A percentile compares a stretch with the other conserved stretches of the same genome.
Evolutionary conservation across 2,329 filamentous ascomycete genomes (phyloP).

Genomic region (Alternaria brassicicola): DNA sequence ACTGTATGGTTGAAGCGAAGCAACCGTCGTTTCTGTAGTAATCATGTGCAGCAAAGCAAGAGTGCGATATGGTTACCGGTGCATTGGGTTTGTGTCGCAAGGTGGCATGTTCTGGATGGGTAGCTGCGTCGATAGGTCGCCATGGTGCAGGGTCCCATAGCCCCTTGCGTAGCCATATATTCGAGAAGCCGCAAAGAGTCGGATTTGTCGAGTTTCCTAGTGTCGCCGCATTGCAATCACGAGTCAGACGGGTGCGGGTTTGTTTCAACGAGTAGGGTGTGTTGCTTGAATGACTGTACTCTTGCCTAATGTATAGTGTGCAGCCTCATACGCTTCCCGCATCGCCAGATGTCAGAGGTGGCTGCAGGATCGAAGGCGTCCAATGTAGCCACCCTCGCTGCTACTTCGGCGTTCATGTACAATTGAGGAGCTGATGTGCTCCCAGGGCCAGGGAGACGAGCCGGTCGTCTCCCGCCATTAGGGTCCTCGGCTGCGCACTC

Average conservation of each 20-base stretch:
- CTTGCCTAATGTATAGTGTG: slow-evolving; percentile 1
- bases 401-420: slow-evolving; percentile 7
- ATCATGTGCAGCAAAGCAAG: slow-evolving; percentile 6
- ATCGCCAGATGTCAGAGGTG: not conserved
- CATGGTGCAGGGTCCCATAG: slow-evolving; percentile 17
- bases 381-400: slow-evolving; percentile 6
- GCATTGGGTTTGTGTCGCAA: slow-evolving; percentile 2
- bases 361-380: slow-evolving; percentile 3
- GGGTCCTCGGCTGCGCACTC: slow-evolving; percentile 14
- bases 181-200: slow-evolving; percentile 9
- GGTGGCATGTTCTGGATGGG: slow-evolving; percentile 14
- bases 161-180: slow-evolving; percentile 13
- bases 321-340: not conserved
- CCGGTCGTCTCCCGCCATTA: slow-evolving; percentile 25
- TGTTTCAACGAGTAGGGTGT: not conserved
- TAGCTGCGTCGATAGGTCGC: slow-evolving; percentile 17
- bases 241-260: not conserved
- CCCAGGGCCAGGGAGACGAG: slow-evolving; percentile 28
- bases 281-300: not conserved
- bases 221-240: not conserved
- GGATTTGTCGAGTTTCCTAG: not conserved
- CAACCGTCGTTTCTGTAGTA: slow-evolving; percentile 3
- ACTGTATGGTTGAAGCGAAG: slow-evolving; percentile 5
- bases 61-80: slow-evolving; percentile 4
- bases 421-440: slow-evolving; percentile 12